Evolutionary conservation across 495 filamentous ascomycete species (phyloP).

Genomic region (Hyaloscypha variabilis): DNA sequence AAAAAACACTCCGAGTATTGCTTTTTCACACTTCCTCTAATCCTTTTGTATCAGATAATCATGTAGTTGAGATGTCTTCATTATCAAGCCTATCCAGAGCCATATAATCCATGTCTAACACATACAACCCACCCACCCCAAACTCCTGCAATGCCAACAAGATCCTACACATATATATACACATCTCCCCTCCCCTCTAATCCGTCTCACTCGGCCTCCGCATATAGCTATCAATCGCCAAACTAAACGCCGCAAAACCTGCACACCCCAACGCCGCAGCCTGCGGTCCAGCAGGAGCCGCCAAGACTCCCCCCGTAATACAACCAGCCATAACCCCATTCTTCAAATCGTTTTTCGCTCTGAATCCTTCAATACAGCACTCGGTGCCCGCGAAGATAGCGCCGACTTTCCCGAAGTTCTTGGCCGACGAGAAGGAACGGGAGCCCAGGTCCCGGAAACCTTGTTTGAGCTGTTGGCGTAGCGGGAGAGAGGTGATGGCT

Average conservation of each 20-base stretch:
- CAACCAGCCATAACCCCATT: constrained; percentile 91
- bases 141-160: constrained; percentile 19
- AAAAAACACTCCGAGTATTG: no score
- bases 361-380: constrained; percentile 89
- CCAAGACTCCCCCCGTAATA: constrained; percentile 86
- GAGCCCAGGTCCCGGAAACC: constrained; percentile 95
- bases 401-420: constrained; percentile 93
- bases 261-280: constrained; percentile 88
- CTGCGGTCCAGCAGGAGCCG: constrained; percentile 83
- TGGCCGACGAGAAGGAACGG: constrained; percentile 81
- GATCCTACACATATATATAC: constrained; percentile 8
- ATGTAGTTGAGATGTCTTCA: constrained; percentile 19
- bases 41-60: not conserved
- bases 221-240: constrained; percentile 94
- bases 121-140: constrained; percentile 7
- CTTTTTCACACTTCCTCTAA: no score
- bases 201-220: constrained; percentile 60
- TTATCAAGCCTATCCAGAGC: not conserved
- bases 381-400: constrained; percentile 90
- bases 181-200: constrained; percentile 23
- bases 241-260: constrained; percentile 94
- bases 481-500: constrained; percentile 70
- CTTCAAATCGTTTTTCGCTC: constrained; percentile 90
- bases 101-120: constrained; percentile 9
- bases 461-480: constrained; percentile 74